Conservation (phyloP, 2,329 filamentous ascomycete species). For the Epicoccum sorghinum region DNA sequence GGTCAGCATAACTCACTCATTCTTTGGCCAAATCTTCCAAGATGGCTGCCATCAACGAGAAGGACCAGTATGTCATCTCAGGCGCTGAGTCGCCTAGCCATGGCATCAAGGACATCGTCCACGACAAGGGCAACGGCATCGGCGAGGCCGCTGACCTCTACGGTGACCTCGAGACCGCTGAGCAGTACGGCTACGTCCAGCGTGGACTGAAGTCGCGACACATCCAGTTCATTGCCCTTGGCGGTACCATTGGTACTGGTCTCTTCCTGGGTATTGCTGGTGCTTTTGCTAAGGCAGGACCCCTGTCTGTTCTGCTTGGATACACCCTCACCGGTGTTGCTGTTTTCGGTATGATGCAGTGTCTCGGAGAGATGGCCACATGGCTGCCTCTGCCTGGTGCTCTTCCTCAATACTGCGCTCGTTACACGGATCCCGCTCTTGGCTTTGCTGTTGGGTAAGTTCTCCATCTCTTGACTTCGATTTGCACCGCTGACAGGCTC, state of each 20-base stretch:
- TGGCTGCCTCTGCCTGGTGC: conserved; percentile 50
- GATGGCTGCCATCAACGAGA: conserved; percentile 37
- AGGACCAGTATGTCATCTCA: conserved; percentile 33
- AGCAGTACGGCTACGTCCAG: conserved; percentile 59
- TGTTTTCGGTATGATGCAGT: conserved; percentile 50
- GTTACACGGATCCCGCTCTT: conserved; percentile 56
- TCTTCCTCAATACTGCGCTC: conserved; percentile 44
- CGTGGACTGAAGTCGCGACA: conserved; percentile 61
- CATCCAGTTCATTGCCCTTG: conserved; percentile 65
- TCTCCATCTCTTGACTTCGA: not conserved
- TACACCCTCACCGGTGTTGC: conserved; percentile 44
- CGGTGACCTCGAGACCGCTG: conserved; percentile 57
- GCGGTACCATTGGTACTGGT: conserved; percentile 58
- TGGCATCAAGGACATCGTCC: conserved; percentile 33
- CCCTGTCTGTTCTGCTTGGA: conserved; percentile 45
- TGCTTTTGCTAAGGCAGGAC: conserved; percentile 42
- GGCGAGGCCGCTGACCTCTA: conserved; percentile 60
- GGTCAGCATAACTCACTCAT: conserved; percentile 2
- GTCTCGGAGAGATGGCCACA: conserved; percentile 51
- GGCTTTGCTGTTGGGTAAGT: conserved; percentile 24
- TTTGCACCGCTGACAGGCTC: not conserved
- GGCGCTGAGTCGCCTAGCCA: conserved; percentile 20
- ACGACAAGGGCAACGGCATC: conserved; percentile 34
- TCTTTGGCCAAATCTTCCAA: conserved; percentile 2
- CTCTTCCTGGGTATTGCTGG: conserved; percentile 44